A percentile compares a stretch with the other conserved stretches of the same genome.
Evolutionary conservation across 306 rosid genomes (phyloP).

Genomic region (Casuarina equisetifolia): DNA sequence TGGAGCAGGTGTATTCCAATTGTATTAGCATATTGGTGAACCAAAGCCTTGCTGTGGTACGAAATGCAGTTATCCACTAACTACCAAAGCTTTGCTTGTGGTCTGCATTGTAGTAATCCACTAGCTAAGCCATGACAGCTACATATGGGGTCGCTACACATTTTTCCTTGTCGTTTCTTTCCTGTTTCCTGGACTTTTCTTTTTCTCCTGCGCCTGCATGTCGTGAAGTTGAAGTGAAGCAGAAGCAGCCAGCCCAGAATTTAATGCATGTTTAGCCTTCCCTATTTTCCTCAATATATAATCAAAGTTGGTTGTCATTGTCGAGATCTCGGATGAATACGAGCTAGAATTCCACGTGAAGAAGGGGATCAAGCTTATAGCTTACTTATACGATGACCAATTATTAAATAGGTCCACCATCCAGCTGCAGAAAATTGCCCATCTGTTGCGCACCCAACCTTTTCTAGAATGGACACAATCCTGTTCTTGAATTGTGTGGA

Average conservation of each 20-base stretch:
- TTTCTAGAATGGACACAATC: neutral
- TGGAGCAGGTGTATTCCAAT: too few species aligned
- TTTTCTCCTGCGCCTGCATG: too few species aligned
- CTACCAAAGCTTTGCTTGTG: neutral
- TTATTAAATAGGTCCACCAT: neutral
- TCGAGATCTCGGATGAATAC: neutral
- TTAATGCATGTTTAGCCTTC: neutral
- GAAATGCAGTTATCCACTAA: neutral
- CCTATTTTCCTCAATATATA: neutral
- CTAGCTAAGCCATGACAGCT: neutral
- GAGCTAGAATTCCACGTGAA: neutral
- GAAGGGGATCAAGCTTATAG: neutral
- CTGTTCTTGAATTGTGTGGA: neutral
- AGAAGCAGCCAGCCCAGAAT: neutral
- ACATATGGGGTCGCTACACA: neutral
- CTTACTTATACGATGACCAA: too few species aligned
- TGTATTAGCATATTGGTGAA: neutral
- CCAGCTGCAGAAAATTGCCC: neutral
- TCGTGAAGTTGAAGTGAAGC: slow-evolving; percentile 1
- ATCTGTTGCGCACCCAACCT: neutral
- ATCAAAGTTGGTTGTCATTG: neutral
- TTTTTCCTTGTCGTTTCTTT: neutral
- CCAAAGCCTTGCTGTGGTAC: neutral
- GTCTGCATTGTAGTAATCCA: neutral
- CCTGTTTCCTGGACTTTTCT: too few species aligned